Evolutionary conservation across 148 eudicot genomes (phyloP).

Genomic region (Fagopyrum tataricum): DNA sequence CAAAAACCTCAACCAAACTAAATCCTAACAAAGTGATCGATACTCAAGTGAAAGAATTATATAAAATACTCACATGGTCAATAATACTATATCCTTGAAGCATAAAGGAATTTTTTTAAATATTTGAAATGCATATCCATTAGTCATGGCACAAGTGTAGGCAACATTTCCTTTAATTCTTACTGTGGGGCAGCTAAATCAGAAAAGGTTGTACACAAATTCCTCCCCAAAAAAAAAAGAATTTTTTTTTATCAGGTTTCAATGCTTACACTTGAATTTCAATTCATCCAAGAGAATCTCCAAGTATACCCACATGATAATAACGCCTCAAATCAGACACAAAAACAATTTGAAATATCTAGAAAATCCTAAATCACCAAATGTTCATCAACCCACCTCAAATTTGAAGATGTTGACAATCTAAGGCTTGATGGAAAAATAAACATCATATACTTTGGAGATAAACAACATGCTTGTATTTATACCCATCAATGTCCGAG

Average conservation of each 20-base stretch:
- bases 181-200: constrained; percentile 31
- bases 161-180: constrained; percentile 33
- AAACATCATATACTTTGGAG: too few relatives aligned
- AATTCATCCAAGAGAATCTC: not conserved
- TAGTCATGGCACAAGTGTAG: constrained; percentile 39
- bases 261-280: not conserved
- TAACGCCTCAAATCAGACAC: not conserved
- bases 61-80: constrained; percentile 24
- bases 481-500: constrained; percentile 74
- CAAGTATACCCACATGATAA: not conserved
- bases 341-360: not conserved
- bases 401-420: not conserved
- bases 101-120: constrained; percentile 29
- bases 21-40: not conserved
- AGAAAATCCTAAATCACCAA: not conserved
- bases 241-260: not conserved
- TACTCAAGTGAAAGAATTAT: not conserved
- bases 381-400: not conserved
- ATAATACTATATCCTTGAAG: constrained; percentile 32
- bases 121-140: constrained; percentile 37
- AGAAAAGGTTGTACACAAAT: constrained; percentile 24
- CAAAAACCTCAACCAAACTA: not conserved
- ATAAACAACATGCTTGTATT: too few relatives aligned
- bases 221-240: not conserved
- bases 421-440: too few relatives aligned